Base-by-base conservation (phyloP, 139 green algal genomes). In the Coccomyxa sp. region DNA sequence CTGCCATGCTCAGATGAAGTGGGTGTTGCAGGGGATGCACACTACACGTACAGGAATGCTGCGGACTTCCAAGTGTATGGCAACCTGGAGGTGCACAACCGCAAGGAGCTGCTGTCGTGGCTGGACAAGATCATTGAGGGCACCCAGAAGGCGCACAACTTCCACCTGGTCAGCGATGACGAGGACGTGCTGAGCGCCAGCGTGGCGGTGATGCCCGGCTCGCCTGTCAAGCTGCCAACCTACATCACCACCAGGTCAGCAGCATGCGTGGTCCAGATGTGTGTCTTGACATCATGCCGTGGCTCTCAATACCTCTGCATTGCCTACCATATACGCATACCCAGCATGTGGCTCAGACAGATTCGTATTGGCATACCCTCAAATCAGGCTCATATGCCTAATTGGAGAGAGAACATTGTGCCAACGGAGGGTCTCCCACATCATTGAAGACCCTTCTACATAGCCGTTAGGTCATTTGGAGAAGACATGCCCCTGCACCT, bases 31-130 rank as follows among this genome's bases (percentile, higher is more conserved):
- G 86, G 86, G 2, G 86, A 91, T 75, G 83, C 86, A 14, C 86
- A 91, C 80, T 91, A 91, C 79, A 64, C 73, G 38, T 91, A 91
- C 64, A 70, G 41, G 6, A 88, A 83, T 73, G 54, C 73, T 36
- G n/a, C 44, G 14, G 72, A 35, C 18, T 88, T 88, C 70, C 74
- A 35, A 36, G 77, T 81, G 68, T 79, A 83, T n/a, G 69, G 77
- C 38, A 24, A 31, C 29, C 54, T 82, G 77, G 64, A 31, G 31
- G 36, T n/a, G 35, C 71, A 76, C 77, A 81, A 81, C 69, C 82
- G 70, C 55, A 73, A 77, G 75, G 84, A 89, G 27, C 79, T 89
- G 31, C 54, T 70, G 0, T 22, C 16, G 1, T 88, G 77, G 82
- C 75, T 85, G 76, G 79, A 88, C 12, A 68, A 37, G n/a, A 74